phyloP scores from a whole-genome alignment of 768 basidiomycete species.

The Leccinum rimulosum region DNA sequence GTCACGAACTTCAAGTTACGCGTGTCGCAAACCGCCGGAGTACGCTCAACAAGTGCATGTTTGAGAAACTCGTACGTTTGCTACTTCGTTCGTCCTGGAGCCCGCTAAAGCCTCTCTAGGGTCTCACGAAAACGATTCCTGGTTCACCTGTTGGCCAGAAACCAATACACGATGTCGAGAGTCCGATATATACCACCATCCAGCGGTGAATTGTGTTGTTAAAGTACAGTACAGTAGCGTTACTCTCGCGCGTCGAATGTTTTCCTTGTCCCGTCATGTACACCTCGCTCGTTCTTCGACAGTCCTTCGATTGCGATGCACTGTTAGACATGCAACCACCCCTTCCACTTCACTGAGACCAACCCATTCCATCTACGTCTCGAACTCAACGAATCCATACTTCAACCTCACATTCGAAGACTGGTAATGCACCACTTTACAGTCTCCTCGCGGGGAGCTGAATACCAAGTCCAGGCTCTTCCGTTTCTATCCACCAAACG shows the following conservation, averaged over 20 bases:
- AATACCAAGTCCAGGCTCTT: conserved; percentile 59
- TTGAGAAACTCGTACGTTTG: conserved; percentile 87
- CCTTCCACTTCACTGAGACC: conserved; percentile 28
- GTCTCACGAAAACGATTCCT: conserved; percentile 87
- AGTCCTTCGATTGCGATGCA: not conserved
- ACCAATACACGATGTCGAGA: conserved; percentile 86
- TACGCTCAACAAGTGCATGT: conserved; percentile 88
- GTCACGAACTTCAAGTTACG: conserved; percentile 35
- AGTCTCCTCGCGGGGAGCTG: conserved; percentile 27
- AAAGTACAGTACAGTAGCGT: conserved; percentile 19
- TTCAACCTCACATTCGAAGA: conserved; percentile 92
- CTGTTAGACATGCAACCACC: conserved; percentile 15
- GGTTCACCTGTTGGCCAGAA: conserved; percentile 78
- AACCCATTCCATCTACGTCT: conserved; percentile 63
- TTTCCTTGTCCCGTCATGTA: conserved; percentile 25
- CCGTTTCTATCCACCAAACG: conserved; percentile 61
- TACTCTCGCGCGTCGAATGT: conserved; percentile 22
- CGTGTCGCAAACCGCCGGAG: conserved; percentile 86
- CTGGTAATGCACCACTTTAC: conserved; percentile 51
- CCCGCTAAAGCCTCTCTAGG: conserved; percentile 43
- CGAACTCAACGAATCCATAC: conserved; percentile 75
- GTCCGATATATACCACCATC: conserved; percentile 75
- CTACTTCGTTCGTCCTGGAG: not conserved
- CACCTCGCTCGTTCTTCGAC: conserved; percentile 7
- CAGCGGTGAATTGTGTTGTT: conserved; percentile 62